Evolutionary conservation across 2,329 filamentous ascomycete species (phyloP), one percentile per base, ranked within the genome.

Genomic region (Neonectria coccinea): DNA sequence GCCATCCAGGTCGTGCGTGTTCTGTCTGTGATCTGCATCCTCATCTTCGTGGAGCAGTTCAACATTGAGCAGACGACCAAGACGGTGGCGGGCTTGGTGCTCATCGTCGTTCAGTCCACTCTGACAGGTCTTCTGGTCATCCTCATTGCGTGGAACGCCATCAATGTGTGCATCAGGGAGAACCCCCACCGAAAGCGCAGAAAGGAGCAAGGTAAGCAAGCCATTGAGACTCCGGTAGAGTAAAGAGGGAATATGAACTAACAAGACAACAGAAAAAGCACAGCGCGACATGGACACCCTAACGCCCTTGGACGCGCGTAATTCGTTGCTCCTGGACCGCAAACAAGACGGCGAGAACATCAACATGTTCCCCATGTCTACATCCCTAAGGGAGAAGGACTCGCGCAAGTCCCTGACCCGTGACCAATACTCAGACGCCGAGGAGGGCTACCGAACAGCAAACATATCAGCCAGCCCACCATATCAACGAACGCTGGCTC

Each of bases 21-120:
- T 12, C 82, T 97, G 55, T 97, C 95, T 0, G 92, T 97, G 7
- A 86, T 88, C 59, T 97, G 94, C 81, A 93, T 98, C 72, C 82
- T 99, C 69, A 85, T 98, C 56, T 99, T 98, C 73, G 95, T 98
- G 29, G 92, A 98, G 76, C 91, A 98, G 80, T 89, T 99, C 58
- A 92, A 92, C 62, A 91, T 99, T 71, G 86, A 89, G 6, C 91
- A 97, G 79, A 97, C 94, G 10, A 97, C 95, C 10, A 93, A 97
- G 83, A 98, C 96, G 0, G 88, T 98, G 54, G 95, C 93, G 16
- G 96, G 96, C 59, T 88, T 98, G n/a, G 92, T 94, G 16, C 86
- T 99, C 64, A 96, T 98, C 70, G 93, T 90, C n/a, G 86, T 98
- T 5, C 96, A 99, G 80, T 92, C 92, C 0, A 87, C 90, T 0